Conservation (phyloP, 2,329 filamentous ascomycete species). For the Curvularia hawaiiensis region DNA sequence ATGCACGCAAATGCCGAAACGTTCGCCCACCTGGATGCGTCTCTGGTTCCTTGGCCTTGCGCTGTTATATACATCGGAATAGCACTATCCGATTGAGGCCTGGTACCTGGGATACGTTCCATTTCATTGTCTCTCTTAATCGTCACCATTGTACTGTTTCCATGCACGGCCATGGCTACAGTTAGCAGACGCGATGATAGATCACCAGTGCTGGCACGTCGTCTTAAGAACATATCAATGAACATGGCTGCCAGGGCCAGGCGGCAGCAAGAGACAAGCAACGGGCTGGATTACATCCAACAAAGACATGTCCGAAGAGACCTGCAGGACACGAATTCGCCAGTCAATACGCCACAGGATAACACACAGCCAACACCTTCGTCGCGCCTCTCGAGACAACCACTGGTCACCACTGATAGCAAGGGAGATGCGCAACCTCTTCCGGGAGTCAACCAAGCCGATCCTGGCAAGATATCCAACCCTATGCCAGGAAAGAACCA, state of each 20-base stretch:
- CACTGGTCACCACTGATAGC: background rate
- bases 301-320: background rate
- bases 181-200: constrained; percentile 6
- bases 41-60: constrained; percentile 3
- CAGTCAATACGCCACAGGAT: background rate
- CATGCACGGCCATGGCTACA: constrained; percentile 11
- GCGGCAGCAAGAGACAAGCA: background rate
- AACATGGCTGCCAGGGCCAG: background rate
- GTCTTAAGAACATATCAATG: background rate
- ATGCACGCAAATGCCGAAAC: constrained; percentile 10
- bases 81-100: constrained; percentile 1
- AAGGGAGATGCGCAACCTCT: constrained; percentile 1
- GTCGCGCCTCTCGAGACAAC: background rate
- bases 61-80: constrained; percentile 9
- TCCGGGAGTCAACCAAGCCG: constrained; percentile 13
- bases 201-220: constrained; percentile 11
- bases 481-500: constrained; percentile 19
- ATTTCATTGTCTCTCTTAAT: constrained; percentile 3
- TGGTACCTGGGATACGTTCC: constrained; percentile 1
- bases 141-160: background rate
- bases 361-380: background rate
- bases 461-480: constrained; percentile 1
- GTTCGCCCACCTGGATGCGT: constrained; percentile 4
- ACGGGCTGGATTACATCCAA: background rate
- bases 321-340: background rate